phyloP scores from a whole-genome alignment of 345 rosid genomes.

The Clarkia xantiana region DNA sequence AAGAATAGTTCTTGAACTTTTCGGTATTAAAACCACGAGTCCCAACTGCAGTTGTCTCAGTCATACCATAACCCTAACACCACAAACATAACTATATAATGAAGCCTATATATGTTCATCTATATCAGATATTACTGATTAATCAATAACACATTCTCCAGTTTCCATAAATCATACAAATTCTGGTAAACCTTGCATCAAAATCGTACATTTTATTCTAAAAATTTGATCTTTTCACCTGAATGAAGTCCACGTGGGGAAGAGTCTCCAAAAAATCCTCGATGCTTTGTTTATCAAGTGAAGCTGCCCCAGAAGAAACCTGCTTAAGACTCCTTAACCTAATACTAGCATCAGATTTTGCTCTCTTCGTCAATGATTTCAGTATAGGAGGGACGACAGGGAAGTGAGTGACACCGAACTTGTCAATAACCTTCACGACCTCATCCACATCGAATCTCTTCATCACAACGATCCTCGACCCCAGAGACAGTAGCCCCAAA shows the following conservation, averaged over 20 bases:
- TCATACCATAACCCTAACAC: constrained; percentile 77
- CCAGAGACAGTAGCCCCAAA: constrained; percentile 47
- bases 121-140: no score
- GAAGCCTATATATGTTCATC: no score
- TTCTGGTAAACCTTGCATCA: no score
- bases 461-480: constrained; percentile 61
- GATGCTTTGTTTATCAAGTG: constrained; percentile 30
- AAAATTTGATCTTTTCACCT: constrained; percentile 22
- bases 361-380: constrained; percentile 29
- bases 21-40: constrained; percentile 58
- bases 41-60: constrained; percentile 76
- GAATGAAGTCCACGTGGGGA: constrained; percentile 65
- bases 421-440: constrained; percentile 30
- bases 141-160: no score
- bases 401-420: constrained; percentile 51
- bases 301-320: constrained; percentile 82
- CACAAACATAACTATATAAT: no score
- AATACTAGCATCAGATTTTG: constrained; percentile 18
- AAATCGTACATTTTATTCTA: no score
- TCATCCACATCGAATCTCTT: constrained; percentile 39
- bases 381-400: constrained; percentile 72
- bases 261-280: constrained; percentile 38
- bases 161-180: no score
- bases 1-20: constrained; percentile 26
- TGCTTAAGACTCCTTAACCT: constrained; percentile 57